These are phyloP conservation scores for Didymella segeticola DNA, from an alignment of 2,329 filamentous ascomycete genomes.

Conservation along the genomic window DNA sequence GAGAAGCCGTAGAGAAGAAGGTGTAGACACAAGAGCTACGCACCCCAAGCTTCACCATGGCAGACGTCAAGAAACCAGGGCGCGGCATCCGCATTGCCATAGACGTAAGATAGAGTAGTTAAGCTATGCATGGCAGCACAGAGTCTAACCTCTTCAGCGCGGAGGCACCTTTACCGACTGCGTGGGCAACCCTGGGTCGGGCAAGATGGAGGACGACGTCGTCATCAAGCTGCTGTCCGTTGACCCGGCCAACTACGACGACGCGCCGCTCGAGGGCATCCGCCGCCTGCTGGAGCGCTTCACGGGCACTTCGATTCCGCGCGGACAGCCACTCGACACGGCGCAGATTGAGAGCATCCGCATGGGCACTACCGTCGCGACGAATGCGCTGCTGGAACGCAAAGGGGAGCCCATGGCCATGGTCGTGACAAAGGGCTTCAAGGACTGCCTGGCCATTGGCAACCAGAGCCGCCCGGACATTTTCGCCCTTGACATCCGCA, in stretches of 20 bases:
- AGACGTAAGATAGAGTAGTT: constrained; percentile 53
- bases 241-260: constrained; percentile 87
- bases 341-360: constrained; percentile 86
- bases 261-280: constrained; percentile 91
- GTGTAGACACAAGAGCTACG: no score
- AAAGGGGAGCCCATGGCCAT: constrained; percentile 90
- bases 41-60: constrained; percentile 25
- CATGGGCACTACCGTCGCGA: constrained; percentile 95
- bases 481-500: constrained; percentile 86
- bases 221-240: constrained; percentile 89
- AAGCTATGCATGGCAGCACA: not conserved
- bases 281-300: constrained; percentile 83
- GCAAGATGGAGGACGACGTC: constrained; percentile 73
- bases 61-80: constrained; percentile 31
- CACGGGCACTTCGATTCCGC: constrained; percentile 74
- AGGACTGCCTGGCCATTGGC: constrained; percentile 85
- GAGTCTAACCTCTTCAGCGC: constrained; percentile 60
- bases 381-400: constrained; percentile 86
- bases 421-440: constrained; percentile 86
- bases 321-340: constrained; percentile 81
- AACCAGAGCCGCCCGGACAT: constrained; percentile 90
- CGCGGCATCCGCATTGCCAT: constrained; percentile 79
- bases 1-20: no score
- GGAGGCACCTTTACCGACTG: constrained; percentile 95
- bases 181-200: constrained; percentile 78